Conservation (phyloP, 2,329 filamentous ascomycete genomes). For the Penicillium sp. region DNA sequence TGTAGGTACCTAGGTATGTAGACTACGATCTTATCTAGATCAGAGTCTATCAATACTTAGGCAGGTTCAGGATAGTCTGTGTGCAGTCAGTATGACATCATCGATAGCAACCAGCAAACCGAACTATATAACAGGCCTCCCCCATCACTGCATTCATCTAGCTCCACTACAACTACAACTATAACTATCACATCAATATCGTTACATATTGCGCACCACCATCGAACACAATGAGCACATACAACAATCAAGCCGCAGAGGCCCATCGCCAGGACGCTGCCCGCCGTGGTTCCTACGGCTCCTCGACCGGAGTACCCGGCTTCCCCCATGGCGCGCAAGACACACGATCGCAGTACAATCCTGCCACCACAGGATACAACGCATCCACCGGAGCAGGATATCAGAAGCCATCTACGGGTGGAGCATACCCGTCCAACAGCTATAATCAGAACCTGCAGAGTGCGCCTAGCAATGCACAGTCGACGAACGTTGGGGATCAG, state of each 20-base stretch:
- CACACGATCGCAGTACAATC: conserved; percentile 17
- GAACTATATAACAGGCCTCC: background rate
- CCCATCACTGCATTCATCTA: background rate
- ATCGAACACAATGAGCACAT: conserved; percentile 10
- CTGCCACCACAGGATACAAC: conserved; percentile 22
- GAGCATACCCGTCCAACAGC: conserved; percentile 14
- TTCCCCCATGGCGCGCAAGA: conserved; percentile 15
- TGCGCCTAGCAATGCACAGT: conserved; percentile 17
- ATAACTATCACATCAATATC: background rate
- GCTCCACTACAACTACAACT: background rate
- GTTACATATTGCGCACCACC: background rate
- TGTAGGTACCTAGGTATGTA: too few relatives aligned
- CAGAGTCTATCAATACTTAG: too few relatives aligned
- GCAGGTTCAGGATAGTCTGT: background rate
- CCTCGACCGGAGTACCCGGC: conserved; percentile 29
- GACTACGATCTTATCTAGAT: too few relatives aligned
- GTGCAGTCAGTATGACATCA: conserved; percentile 23
- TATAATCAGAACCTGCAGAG: conserved; percentile 12
- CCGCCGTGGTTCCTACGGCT: conserved; percentile 16
- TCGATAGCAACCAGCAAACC: background rate
- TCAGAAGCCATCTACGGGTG: conserved; percentile 3
- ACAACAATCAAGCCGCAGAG: conserved; percentile 5
- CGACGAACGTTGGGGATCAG: conserved; percentile 9
- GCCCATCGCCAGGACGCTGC: conserved; percentile 2
- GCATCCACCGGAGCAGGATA: conserved; percentile 26